Base-by-base conservation (phyloP, 805 yeast species). In the Saccharomycopsis synnaedendra region DNA sequence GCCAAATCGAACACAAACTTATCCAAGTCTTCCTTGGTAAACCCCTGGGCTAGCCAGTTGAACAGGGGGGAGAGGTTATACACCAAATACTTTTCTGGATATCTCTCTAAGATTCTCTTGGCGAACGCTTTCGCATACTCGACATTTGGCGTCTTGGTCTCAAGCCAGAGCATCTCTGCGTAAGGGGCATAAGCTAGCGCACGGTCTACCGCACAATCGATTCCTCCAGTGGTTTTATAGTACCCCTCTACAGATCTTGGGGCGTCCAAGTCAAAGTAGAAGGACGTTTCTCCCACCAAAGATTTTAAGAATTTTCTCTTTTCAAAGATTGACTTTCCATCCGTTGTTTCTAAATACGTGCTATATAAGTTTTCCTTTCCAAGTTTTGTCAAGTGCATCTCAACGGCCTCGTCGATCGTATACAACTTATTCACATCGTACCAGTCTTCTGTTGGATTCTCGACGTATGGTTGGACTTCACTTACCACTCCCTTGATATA, bases 21-120 rank as follows among this genome's bases (percentile, higher is more conserved):
- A 50, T 69, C 61, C 44, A 79, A 64, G 46, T 71, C 71, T 11
- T 63, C 53, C 9, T 69, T 72, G 11, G 65, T 57, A 58, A 73
- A 78, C 1, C 82, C 83, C 48, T 76, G 78, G 0, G 69, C 71
- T 11, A 67, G 58, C 81, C 83, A 78, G 61, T 78, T 75, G 63
- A 76, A 78, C 27, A 76, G 71, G 10, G 83, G 84, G 30, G 78
- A 70, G 48, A 76, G 63, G 56, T 79, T 79, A 57, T 78, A 78
- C 5, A 78, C 84, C 28, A 78, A 64, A 66, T 75, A 73, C 54
- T 70, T 72, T 30, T 70, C 65, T 10, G 83, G 83, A 57, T 62
- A 68, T 30, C 65, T 58, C 10, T 60, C 63, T 47, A 73, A 77
- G 49, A 78, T 69, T 43, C 61, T 59, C 9, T 63, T 56, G 10